phyloP scores from a whole-genome alignment of 768 basidiomycete species.

The Hygrophoropsis aurantiaca region DNA sequence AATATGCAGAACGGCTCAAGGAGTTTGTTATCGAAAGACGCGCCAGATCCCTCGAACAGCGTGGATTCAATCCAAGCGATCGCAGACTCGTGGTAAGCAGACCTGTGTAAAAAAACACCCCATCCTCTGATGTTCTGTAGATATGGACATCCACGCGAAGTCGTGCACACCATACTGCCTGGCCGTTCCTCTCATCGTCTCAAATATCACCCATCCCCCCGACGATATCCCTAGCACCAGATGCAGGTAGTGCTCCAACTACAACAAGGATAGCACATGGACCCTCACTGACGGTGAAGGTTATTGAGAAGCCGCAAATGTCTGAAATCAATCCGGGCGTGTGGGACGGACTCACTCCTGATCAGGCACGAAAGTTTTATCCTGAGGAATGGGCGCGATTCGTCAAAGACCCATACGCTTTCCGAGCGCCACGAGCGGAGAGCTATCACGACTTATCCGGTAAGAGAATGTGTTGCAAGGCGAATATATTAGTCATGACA shows the following conservation, averaged over 20 bases:
- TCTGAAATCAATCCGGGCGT: conserved; percentile 96
- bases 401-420: conserved; percentile 89
- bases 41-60: conserved; percentile 70
- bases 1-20: conserved; percentile 86
- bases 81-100: conserved; percentile 65
- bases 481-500: background rate
- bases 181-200: conserved; percentile 74
- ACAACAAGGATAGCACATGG: conserved; percentile 5
- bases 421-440: conserved; percentile 90
- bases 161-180: conserved; percentile 92
- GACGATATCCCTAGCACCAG: background rate
- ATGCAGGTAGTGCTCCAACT: background rate
- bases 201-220: conserved; percentile 11
- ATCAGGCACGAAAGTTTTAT: conserved; percentile 86
- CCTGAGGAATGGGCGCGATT: conserved; percentile 95
- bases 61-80: conserved; percentile 60
- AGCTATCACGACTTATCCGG: conserved; percentile 95
- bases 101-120: background rate
- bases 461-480: conserved; percentile 29
- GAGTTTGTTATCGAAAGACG: conserved; percentile 88
- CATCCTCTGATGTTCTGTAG: conserved; percentile 37
- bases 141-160: conserved; percentile 97
- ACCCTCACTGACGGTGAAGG: conserved; percentile 59
- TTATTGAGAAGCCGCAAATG: conserved; percentile 96
- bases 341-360: conserved; percentile 93